Base-by-base conservation (phyloP, 106 monocot species). In the Apostasia ramifera region DNA sequence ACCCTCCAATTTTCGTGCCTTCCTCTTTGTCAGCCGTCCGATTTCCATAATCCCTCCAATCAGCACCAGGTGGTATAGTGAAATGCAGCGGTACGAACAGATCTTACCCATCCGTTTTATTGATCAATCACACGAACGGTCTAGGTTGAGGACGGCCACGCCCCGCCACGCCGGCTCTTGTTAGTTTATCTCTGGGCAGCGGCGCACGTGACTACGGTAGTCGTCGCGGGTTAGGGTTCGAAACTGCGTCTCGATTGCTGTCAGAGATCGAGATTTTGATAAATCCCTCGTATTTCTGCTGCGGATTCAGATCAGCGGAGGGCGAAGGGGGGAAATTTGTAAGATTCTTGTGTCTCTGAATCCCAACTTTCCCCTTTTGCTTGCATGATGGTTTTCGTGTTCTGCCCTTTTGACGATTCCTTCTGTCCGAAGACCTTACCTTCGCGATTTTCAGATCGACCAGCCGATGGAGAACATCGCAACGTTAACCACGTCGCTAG, bases 381-480 rank as follows among this genome's bases (percentile, higher is more conserved):
- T 57, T 8, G 3, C 40, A 41, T 59, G 1, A 6, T 6, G 1
- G 41, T 41, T 59, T 13, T 13, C 13, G 10, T 14, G 11, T 45
- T 45, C 41, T 59, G 5, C 59, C 9, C 40, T 56, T 61, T 61
- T 61, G 44, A 11, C 3, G 2, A 61, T 46, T 63, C 63, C 60
- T 61, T 61, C 50, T 42, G 60, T 13, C 42, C 9, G 10, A 63
- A 63, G 44, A 63, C 44, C 62, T 63, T 44, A 63, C 44, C 10
- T 43, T 44, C 45, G 62, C 62, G 37, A 47, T 56, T 7, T 70
- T 8, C 6, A 48, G 59, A 12, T 75, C 60, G 8, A 65, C 8
- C 48, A 44, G 10, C 40, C 8, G 52, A 81, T 76, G 76, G 81
- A 81, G 67, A 61, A 55, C 55, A 67, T 68, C 57, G 45, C 68